Evolutionary conservation across 2,329 filamentous ascomycete genomes (phyloP).

Genomic region (Fusarium sp.): DNA sequence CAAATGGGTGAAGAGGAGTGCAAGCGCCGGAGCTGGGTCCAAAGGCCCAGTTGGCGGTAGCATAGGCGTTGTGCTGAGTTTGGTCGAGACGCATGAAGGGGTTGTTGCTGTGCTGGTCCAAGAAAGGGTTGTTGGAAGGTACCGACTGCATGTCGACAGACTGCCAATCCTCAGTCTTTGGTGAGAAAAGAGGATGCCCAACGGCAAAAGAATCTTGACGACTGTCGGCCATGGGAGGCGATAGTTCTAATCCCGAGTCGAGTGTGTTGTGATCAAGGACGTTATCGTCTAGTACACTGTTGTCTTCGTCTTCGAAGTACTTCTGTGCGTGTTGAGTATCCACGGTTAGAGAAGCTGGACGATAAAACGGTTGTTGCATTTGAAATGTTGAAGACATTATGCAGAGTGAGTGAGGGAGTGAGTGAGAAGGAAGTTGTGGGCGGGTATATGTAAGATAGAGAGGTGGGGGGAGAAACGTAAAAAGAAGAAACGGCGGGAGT

Average conservation of each 20-base stretch:
- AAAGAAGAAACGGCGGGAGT: constrained; percentile 34
- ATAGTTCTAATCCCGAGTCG: constrained; percentile 73
- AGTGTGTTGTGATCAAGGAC: constrained; percentile 70
- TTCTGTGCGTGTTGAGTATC: constrained; percentile 67
- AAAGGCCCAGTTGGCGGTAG: constrained; percentile 64
- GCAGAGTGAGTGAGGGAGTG: constrained; percentile 46
- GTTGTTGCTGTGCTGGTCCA: constrained; percentile 69
- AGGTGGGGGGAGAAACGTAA: constrained; percentile 27
- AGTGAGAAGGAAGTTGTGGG: constrained; percentile 21
- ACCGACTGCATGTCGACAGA: constrained; percentile 74
- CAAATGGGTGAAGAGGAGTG: constrained; percentile 78
- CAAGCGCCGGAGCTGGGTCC: constrained; percentile 67
- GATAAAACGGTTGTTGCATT: constrained; percentile 64
- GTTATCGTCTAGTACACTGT: constrained; percentile 70
- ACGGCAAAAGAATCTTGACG: constrained; percentile 73
- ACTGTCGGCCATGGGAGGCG: constrained; percentile 71
- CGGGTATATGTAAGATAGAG: constrained; percentile 26
- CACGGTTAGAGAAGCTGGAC: constrained; percentile 63
- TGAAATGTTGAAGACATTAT: constrained; percentile 64
- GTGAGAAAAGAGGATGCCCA: constrained; percentile 69
- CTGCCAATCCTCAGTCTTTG: constrained; percentile 74
- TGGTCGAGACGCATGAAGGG: constrained; percentile 75
- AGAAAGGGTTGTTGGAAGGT: constrained; percentile 73
- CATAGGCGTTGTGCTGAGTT: constrained; percentile 58
- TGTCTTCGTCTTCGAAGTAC: constrained; percentile 71